Evolutionary conservation across 2,329 filamentous ascomycete genomes (phyloP).

Genomic region (Xylaria sp.): DNA sequence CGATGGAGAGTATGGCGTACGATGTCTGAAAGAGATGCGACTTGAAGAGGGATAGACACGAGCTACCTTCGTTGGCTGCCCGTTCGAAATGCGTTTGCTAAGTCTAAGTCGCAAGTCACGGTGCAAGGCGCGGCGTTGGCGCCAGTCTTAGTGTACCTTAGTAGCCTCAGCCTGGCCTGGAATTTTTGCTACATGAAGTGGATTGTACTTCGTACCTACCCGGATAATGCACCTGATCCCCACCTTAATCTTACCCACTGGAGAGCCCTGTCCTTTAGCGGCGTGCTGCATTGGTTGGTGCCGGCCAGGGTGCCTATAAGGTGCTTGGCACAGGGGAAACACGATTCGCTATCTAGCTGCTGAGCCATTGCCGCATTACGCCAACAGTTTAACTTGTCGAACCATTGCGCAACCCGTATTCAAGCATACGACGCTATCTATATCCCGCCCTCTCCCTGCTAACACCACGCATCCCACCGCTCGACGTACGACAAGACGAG

Average conservation of each 20-base stretch:
- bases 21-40: background rate
- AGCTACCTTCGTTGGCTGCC: background rate
- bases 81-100: background rate
- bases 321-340: slow-evolving; percentile 9
- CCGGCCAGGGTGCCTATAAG: background rate
- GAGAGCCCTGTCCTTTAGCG: slow-evolving; percentile 1
- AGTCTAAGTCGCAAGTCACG: slow-evolving; percentile 15
- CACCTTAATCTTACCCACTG: slow-evolving; percentile 6
- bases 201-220: no score
- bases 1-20: background rate
- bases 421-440: background rate
- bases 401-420: slow-evolving; percentile 22
- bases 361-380: slow-evolving; percentile 26
- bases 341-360: slow-evolving; percentile 1
- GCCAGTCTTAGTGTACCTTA: background rate
- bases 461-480: slow-evolving; percentile 2
- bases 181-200: no score
- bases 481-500: slow-evolving; percentile 1
- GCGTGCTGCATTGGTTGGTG: slow-evolving; percentile 22
- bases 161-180: background rate
- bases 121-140: slow-evolving; percentile 12
- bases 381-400: slow-evolving; percentile 17
- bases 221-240: slow-evolving; percentile 1
- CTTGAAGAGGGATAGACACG: background rate
- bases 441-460: background rate